These are phyloP conservation scores for Syncephalis plumigaleata DNA, from an alignment of 371 early-diverging fungal genomes.

Conservation along the genomic window DNA sequence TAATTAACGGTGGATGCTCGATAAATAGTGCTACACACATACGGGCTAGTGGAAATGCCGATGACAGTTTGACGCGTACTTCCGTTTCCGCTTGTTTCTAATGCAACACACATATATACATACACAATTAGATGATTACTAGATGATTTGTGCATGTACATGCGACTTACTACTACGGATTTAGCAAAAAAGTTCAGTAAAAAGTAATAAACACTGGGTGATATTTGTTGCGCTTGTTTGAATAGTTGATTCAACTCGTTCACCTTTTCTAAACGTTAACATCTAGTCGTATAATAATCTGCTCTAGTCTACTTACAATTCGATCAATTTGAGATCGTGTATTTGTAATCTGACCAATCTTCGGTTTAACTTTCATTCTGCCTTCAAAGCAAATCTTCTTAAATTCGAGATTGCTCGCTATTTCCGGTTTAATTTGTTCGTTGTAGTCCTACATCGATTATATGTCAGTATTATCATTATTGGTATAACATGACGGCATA, in stretches of 20 bases:
- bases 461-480: neutral
- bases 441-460: neutral
- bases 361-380: neutral
- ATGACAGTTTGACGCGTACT: neutral
- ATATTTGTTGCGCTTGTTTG: neutral
- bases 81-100: slow-evolving; percentile 1
- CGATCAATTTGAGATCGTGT: neutral
- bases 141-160: neutral
- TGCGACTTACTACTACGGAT: neutral
- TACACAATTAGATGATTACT: neutral
- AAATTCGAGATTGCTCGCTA: neutral
- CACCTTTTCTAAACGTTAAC: neutral
- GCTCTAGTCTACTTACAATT: neutral
- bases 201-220: neutral
- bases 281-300: neutral
- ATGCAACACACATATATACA: neutral
- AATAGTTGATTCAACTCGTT: neutral
- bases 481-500: neutral
- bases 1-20: neutral
- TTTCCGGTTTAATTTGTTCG: neutral
- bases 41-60: neutral
- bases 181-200: neutral
- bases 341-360: neutral
- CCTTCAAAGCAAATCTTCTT: neutral
- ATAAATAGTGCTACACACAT: neutral